phyloP scores from a whole-genome alignment of 441 rosid species.

The Manihot esculenta region DNA sequence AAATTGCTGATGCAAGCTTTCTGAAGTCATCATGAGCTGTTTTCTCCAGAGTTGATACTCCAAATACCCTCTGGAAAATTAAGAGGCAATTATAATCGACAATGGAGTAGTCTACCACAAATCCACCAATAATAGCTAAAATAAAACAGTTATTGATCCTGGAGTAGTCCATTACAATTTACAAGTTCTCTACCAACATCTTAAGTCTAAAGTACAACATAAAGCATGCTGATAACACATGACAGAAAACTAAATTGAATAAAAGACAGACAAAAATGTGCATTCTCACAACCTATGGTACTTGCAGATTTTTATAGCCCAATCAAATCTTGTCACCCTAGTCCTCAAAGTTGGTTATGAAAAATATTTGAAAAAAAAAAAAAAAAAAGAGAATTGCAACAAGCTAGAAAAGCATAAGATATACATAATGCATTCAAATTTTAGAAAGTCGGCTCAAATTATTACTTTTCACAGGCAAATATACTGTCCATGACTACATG shows the following conservation, averaged over 20 bases:
- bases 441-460: background rate
- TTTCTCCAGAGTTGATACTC: constrained; percentile 83
- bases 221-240: background rate
- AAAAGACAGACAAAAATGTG: background rate
- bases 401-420: background rate
- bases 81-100: constrained; percentile 19
- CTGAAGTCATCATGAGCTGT: constrained; percentile 83
- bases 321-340: background rate
- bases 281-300: background rate
- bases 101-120: constrained; percentile 2
- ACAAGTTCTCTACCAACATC: background rate
- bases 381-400: no score
- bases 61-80: constrained; percentile 60
- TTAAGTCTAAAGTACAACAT: background rate
- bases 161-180: background rate
- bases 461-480: constrained; percentile 1
- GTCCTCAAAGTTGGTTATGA: background rate
- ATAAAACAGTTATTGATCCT: background rate
- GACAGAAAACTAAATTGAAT: background rate
- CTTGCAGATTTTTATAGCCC: background rate
- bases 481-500: constrained; percentile 7
- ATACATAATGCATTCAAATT: background rate
- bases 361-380: background rate
- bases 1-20: constrained; percentile 96
- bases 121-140: background rate